Percentiles rank a stretch among this genome's conserved stretches.
Evolutionary conservation across 108 stramenopile species (phyloP).

Genomic region (Schizochytrium sp.): DNA sequence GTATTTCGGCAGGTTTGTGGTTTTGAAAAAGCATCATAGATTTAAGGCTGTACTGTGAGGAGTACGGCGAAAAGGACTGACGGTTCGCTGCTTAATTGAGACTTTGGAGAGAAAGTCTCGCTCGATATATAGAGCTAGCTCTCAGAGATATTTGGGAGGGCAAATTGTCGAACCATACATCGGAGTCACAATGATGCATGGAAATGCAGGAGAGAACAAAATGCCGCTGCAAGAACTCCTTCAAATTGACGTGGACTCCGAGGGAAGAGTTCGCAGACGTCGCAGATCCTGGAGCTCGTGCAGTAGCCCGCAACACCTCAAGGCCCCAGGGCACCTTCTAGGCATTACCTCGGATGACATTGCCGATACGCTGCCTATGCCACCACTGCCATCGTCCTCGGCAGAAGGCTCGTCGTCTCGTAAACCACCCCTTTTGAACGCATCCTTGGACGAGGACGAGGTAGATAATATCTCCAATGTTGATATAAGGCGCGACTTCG

Average conservation of each 20-base stretch:
- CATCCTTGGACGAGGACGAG: background rate
- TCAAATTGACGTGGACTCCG: constrained; percentile 25
- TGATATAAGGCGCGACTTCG: background rate
- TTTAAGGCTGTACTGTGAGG: too few relatives aligned
- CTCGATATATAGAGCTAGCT: too few relatives aligned
- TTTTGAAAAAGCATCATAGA: too few relatives aligned
- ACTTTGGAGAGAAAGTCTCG: too few relatives aligned
- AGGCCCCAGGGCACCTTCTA: constrained; percentile 14
- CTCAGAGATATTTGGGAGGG: too few relatives aligned
- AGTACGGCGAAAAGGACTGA: too few relatives aligned
- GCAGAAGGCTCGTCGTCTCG: too few relatives aligned
- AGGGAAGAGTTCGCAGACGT: constrained; percentile 1
- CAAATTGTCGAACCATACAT: too few relatives aligned
- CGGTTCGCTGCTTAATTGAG: too few relatives aligned
- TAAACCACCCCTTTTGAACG: too few relatives aligned
- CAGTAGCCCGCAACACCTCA: constrained; percentile 14
- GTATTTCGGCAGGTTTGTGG: too few relatives aligned
- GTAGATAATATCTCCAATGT: background rate
- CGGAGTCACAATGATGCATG: too few relatives aligned
- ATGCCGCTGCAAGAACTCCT: constrained; percentile 44
- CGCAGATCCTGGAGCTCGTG: constrained; percentile 14
- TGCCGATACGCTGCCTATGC: background rate
- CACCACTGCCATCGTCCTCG: background rate
- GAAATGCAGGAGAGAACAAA: background rate
- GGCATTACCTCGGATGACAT: background rate